Base-by-base conservation (phyloP, 2,329 filamentous ascomycete genomes). In the Colletotrichum destructivum region DNA sequence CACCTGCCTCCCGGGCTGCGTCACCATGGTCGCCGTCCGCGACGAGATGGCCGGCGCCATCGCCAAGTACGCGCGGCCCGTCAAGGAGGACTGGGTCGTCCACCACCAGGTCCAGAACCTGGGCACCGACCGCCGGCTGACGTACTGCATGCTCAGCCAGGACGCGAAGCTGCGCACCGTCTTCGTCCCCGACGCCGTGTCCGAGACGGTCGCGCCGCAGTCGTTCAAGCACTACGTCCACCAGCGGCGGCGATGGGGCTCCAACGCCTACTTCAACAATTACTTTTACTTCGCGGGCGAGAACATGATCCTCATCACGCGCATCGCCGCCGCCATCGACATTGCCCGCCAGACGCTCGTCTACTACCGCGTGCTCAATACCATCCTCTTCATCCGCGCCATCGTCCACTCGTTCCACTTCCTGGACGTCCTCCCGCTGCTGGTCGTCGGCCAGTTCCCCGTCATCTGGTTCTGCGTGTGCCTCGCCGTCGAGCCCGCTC, bases 251-350 rank as follows among this genome's bases (percentile, higher is more conserved):
- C 74, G 79, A 9, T 81, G 79, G 79, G 79, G 79, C 3, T 79
- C 77, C 2, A 81, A 81, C 16, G 79, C 79, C 6, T 81, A 81
- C 66, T 81, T 80, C 70, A 81, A 81, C 76, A 81, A 81, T 52
- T 81, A 79, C 56, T 81, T 79, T 47, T 81, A 81, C 44, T 72
- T 78, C 1, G 74, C 72, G 6, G 79, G 79, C 16, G 76, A 79
- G 51, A 78, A 79, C 38, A 81, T 81, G 78, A 88, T 83, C 66
- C 86, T 75, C 21, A 69, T 81, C 21, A 81, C 79, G 3, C 78
- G 79, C 0, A 73, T 81, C 9, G 77, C 75, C 1, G 78, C 79
- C 0, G 74, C 75, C 0, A 74, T 81, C 1, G 79, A 81, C n/a
- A 75, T 81, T 16, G 69, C 78, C 6, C 76, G 79, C 2, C 72